phyloP scores from a whole-genome alignment of 805 yeast genomes.

The Kodamaea leandrae region DNA sequence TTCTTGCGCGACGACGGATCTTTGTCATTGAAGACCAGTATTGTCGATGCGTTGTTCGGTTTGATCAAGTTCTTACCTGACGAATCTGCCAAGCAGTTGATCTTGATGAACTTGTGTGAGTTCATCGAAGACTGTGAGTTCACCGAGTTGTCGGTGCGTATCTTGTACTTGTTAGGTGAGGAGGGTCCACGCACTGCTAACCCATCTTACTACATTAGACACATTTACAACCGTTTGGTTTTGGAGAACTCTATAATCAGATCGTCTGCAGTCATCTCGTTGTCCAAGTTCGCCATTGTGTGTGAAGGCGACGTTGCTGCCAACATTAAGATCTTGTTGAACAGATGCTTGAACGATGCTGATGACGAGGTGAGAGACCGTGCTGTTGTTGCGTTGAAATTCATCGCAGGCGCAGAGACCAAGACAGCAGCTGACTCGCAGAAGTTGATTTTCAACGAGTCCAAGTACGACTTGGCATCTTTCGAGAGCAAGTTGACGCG shows the following conservation, averaged over 20 bases:
- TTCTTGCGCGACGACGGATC: constrained; percentile 91
- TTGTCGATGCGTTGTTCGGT: constrained; percentile 91
- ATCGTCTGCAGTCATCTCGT: constrained; percentile 91
- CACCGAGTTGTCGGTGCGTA: constrained; percentile 90
- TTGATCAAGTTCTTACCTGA: constrained; percentile 81
- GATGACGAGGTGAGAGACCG: constrained; percentile 99
- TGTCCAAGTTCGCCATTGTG: constrained; percentile 83
- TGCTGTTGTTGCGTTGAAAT: constrained; percentile 79
- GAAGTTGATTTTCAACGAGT: constrained; percentile 59
- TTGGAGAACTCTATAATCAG: constrained; percentile 93
- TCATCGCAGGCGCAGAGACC: constrained; percentile 43
- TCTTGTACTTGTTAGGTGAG: constrained; percentile 85
- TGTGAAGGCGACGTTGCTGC: constrained; percentile 64
- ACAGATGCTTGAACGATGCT: constrained; percentile 79
- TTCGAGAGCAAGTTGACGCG: constrained; percentile 74
- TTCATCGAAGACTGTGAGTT: constrained; percentile 98
- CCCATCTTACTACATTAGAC: constrained; percentile 90
- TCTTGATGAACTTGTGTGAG: constrained; percentile 88
- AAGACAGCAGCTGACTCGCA: constrained; percentile 11
- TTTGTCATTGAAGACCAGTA: constrained; percentile 75
- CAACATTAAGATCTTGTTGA: constrained; percentile 71
- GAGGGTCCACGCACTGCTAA: constrained; percentile 87
- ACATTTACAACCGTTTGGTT: constrained; percentile 94
- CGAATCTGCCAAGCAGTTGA: constrained; percentile 67
- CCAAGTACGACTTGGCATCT: constrained; percentile 67